phyloP scores from a whole-genome alignment of 2,329 filamentous ascomycete species.

The Calonectria pseudoreteaudii region DNA sequence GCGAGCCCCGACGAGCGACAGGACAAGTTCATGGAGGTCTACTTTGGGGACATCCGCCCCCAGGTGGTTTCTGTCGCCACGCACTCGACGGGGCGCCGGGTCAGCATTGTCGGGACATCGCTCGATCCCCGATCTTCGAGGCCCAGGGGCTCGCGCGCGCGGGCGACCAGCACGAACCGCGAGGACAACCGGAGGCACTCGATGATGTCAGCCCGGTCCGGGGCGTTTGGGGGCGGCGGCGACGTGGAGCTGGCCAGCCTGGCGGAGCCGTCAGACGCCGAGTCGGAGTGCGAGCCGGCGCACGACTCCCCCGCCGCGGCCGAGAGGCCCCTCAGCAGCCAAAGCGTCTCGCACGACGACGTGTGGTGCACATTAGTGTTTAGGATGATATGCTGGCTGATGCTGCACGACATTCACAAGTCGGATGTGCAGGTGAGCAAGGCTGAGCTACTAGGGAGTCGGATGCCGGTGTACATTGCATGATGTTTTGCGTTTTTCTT shows the following conservation, averaged over 20 bases:
- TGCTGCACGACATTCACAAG: conserved; percentile 68
- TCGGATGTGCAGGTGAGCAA: conserved; percentile 64
- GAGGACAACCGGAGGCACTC: conserved; percentile 16
- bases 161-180: conserved; percentile 36
- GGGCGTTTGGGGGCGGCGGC: neutral
- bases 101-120: conserved; percentile 39
- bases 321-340: conserved; percentile 33
- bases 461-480: conserved; percentile 67
- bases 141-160: conserved; percentile 36
- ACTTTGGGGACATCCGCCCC: conserved; percentile 59
- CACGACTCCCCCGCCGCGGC: neutral
- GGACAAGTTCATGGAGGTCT: conserved; percentile 62
- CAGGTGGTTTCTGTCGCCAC: conserved; percentile 52
- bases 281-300: conserved; percentile 26
- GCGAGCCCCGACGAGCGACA: conserved; percentile 63
- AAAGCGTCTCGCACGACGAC: conserved; percentile 49
- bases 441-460: conserved; percentile 65
- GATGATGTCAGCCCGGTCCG: conserved; percentile 6
- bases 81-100: conserved; percentile 41
- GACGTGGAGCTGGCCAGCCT: neutral
- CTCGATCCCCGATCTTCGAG: conserved; percentile 36
- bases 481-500: conserved; percentile 26
- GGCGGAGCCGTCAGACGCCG: neutral
- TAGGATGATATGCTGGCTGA: conserved; percentile 69
- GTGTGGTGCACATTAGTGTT: conserved; percentile 69